phyloP scores from a whole-genome alignment of 495 filamentous ascomycete genomes.

The Patellaria atrata region DNA sequence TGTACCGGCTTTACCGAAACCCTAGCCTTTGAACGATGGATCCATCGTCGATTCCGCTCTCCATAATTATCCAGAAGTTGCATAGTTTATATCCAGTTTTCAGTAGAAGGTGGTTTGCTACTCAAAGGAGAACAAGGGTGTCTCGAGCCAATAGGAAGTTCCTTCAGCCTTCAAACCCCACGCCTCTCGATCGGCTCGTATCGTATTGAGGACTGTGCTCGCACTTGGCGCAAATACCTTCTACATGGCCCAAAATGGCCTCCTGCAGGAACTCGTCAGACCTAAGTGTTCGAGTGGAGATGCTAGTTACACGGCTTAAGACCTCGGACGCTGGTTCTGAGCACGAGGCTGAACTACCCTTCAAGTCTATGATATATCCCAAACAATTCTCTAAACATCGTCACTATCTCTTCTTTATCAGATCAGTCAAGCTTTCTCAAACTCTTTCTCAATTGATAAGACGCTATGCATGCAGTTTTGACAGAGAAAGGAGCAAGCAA shows the following conservation, averaged over 20 bases:
- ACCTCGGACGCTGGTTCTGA: no score
- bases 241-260: no score
- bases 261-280: no score
- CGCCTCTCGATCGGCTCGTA: no score
- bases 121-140: conserved; percentile 1
- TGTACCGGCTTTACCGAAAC: not conserved
- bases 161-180: no score
- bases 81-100: not conserved
- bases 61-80: not conserved
- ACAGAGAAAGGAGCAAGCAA: no score
- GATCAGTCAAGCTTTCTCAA: not conserved
- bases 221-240: no score
- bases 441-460: not conserved
- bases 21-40: not conserved
- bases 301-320: no score
- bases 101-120: not conserved
- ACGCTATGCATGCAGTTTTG: conserved; percentile 2
- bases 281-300: no score
- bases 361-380: no score
- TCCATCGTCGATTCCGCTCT: conserved; percentile 1
- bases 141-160: not conserved
- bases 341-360: no score
- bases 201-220: no score
- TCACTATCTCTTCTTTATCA: not conserved
- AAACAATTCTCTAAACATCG: not conserved